These are phyloP conservation scores for Trichoderma koningiopsis DNA, from an alignment of 2,329 filamentous ascomycete species.

Conservation along the genomic window DNA sequence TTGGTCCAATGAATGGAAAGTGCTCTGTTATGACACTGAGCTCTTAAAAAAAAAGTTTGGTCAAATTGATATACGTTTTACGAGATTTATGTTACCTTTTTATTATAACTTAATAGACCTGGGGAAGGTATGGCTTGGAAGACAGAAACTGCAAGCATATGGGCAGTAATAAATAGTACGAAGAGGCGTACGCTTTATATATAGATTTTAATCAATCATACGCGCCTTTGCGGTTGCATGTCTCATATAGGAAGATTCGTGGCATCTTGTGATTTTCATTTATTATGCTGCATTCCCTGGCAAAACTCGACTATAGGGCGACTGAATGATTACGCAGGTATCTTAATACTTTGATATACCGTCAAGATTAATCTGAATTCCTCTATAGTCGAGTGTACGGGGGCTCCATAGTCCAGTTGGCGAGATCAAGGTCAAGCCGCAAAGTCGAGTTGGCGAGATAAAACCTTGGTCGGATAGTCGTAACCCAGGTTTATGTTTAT, in stretches of 20 bases:
- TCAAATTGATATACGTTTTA: not conserved
- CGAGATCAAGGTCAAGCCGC: too few species aligned
- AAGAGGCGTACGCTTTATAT: not conserved
- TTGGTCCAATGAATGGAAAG: not conserved
- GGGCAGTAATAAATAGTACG: not conserved
- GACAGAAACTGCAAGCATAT: not conserved
- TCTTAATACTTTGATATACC: too few species aligned
- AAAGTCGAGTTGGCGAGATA: too few species aligned
- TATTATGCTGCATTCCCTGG: too few species aligned
- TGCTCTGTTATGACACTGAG: not conserved
- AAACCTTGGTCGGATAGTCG: too few species aligned
- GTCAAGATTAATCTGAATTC: too few species aligned
- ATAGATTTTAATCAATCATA: slow-evolving; percentile 12
- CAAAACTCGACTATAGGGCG: too few species aligned
- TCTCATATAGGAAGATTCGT: not conserved
- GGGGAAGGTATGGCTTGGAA: not conserved
- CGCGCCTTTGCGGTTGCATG: not conserved
- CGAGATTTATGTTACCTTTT: not conserved
- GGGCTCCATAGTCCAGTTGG: too few species aligned
- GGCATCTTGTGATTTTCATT: not conserved
- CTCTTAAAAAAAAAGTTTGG: not conserved
- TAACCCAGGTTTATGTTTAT: too few species aligned
- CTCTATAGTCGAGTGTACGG: too few species aligned
- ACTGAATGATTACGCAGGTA: too few species aligned
- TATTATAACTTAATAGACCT: not conserved